A percentile compares a stretch with the other conserved stretches of the same genome.
Conservation (phyloP, 257 asterid genomes). For the Cinchona pubescens region DNA sequence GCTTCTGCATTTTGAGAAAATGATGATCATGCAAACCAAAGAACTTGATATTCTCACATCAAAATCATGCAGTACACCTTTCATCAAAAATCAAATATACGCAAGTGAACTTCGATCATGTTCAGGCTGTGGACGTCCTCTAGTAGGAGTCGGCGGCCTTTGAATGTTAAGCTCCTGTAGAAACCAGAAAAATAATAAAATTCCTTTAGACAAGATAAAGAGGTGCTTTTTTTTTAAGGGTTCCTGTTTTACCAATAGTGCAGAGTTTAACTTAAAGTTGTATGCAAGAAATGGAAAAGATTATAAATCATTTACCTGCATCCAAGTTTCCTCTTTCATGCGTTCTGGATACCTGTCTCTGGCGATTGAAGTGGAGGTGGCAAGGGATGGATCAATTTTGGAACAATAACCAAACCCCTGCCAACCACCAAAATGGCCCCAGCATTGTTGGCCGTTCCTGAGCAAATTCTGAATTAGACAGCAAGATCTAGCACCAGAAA, state of each 20-base stretch:
- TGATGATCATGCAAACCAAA: neutral
- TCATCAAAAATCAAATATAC: conserved; percentile 48
- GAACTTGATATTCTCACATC: neutral
- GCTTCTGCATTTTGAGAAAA: neutral
- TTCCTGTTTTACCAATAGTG: neutral
- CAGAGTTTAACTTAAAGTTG: neutral
- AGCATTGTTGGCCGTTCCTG: conserved; percentile 98
- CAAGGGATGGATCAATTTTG: conserved; percentile 90
- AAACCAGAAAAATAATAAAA: conserved; percentile 9
- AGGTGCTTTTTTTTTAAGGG: neutral
- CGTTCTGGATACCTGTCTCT: conserved; percentile 95
- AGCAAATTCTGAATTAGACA: conserved; percentile 26
- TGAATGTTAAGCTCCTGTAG: conserved; percentile 91
- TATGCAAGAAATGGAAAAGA: neutral
- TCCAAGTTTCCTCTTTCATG: conserved; percentile 74
- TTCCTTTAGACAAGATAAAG: neutral
- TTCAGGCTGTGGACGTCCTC: conserved; percentile 97
- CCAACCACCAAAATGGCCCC: conserved; percentile 98
- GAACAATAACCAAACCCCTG: conserved; percentile 86
- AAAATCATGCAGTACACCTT: neutral
- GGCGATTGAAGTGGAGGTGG: conserved; percentile 98
- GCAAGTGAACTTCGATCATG: conserved; percentile 87
- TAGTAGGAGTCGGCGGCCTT: conserved; percentile 96
- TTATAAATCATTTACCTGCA: conserved; percentile 68
- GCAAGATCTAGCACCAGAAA: neutral